These are phyloP conservation scores for Clarireedia monteithiana DNA, from an alignment of 2,329 filamentous ascomycete genomes.

Conservation along the genomic window DNA sequence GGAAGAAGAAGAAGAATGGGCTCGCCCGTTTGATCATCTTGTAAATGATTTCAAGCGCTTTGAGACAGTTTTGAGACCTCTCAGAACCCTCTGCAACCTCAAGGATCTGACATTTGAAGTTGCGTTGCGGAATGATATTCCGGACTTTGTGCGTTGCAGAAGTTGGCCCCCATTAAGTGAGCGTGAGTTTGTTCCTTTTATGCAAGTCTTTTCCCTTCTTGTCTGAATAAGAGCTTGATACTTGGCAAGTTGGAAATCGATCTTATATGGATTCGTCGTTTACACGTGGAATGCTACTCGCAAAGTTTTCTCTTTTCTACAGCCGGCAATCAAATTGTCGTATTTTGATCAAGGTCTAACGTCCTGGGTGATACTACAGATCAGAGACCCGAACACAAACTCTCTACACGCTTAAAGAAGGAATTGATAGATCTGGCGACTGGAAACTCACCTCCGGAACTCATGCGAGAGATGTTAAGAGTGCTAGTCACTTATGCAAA, in stretches of 20 bases:
- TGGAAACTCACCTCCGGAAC: neutral
- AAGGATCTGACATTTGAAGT: neutral
- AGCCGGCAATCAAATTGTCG: too few species aligned
- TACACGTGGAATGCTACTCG: neutral
- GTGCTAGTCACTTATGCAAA: conserved; percentile 4
- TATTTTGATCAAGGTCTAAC: too few species aligned
- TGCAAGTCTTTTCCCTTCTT: too few species aligned
- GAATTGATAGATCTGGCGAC: neutral
- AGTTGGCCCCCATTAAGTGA: neutral
- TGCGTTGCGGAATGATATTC: neutral
- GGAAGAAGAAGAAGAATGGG: too few species aligned
- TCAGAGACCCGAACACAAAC: neutral
- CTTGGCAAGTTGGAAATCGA: too few species aligned
- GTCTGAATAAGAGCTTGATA: too few species aligned
- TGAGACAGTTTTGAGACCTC: neutral
- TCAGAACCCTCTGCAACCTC: conserved; percentile 1
- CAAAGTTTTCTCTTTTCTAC: neutral
- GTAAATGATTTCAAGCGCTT: neutral
- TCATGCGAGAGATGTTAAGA: conserved; percentile 1
- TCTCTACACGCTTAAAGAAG: neutral
- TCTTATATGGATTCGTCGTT: too few species aligned
- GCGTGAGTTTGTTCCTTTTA: too few species aligned
- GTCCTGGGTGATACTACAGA: too few species aligned
- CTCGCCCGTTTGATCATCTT: too few species aligned
- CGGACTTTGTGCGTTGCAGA: neutral